Base-by-base conservation (phyloP, 345 rosid species). In the Moringa oleifera region DNA sequence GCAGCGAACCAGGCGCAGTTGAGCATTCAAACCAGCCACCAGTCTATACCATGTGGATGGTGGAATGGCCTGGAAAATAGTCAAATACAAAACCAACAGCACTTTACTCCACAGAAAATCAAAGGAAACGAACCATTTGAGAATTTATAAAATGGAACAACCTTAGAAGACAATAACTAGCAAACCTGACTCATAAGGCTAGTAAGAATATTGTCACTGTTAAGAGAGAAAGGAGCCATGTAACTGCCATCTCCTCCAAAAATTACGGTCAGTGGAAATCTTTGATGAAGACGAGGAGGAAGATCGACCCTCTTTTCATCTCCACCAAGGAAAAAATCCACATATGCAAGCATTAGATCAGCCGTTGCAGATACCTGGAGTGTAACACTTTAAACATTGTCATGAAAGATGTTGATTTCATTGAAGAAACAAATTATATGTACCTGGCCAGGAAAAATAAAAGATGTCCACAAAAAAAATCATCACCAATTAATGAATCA, bases 231-330 rank as follows among this genome's bases (percentile, higher is more conserved):
- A 47, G 89, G 89, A 62, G 96, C 78, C 96, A 89, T 83, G 80
- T 89, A 92, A 73, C 96, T 87, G 76, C 98, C 98, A 47, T 89
- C 84, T 4, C 98, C 96, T 58, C 98, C 95, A 66, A 92, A 92
- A 57, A 84, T 64, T 70, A 92, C 54, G 54, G 86, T 75, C 81
- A 89, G 75, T 19, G 96, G 95, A 65, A 85, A 78, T 70, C 98
- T 89, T 71, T 81, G 85, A 71, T 74, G 75, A 71, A 92, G 84
- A 11, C 68, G 78, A 69, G 93, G 88, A 73, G 98, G 98, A 73
- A 89, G 93, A 78, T 84, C 95, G 18, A 66, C 70, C 75, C 95
- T 84, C 76, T 87, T 92, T 72, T 92, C 98, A 71, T 92, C 98
- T 25, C 98, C 98, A 36, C 96, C 95, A 54, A 89, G 92, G 82